Evolutionary conservation across 2,329 filamentous ascomycete genomes (phyloP), one percentile per base, ranked within the genome.

Genomic region (Cordyceps militaris): DNA sequence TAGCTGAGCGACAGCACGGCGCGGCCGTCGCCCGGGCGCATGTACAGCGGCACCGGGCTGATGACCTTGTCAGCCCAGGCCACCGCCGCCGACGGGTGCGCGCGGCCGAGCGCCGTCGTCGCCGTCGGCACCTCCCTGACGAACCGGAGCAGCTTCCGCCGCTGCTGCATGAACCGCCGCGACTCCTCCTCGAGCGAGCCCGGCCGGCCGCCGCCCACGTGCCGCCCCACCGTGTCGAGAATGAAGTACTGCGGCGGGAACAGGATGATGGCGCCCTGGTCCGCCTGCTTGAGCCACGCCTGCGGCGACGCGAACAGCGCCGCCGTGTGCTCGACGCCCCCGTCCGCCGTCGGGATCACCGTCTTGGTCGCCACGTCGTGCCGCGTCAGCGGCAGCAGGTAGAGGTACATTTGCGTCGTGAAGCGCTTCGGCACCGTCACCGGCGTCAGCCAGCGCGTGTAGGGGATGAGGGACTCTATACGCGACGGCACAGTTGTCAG

Each of bases 331-430:
- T 83, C 79, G 5, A 79, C 62, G 16, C 80, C 81, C 24, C 88
- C 88, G 65, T 93, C 90, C 2, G 91, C 87, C 2, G 83, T 80
- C 30, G 88, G 87, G 49, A 90, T 78, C 64, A 81, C 76, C 62
- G 79, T 83, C 66, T 80, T 80, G 3, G 71, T 68, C 2, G 72
- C 66, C 48, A 68, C 60, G 6, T 63, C 49, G 7, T 61, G 60
- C 14, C 61, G 63, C 53, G 65, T 65, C 1, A 70, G 73, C 0
- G 91, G 91, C 3, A 97, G 79, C 71, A 95, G 86, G 72, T 96
- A 96, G 11, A 97, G 71, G 73, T 97, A 99, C 93, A 97, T 97
- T 69, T 97, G 92, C 0, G 93, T 97, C 0, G 89, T 90, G 74
- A 95, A 99, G 47, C 94, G 82, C 65, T 86, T 90, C 0, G 85